These are phyloP conservation scores for Starmerella asiatica DNA, from an alignment of 805 yeast species.

Conservation along the genomic window DNA sequence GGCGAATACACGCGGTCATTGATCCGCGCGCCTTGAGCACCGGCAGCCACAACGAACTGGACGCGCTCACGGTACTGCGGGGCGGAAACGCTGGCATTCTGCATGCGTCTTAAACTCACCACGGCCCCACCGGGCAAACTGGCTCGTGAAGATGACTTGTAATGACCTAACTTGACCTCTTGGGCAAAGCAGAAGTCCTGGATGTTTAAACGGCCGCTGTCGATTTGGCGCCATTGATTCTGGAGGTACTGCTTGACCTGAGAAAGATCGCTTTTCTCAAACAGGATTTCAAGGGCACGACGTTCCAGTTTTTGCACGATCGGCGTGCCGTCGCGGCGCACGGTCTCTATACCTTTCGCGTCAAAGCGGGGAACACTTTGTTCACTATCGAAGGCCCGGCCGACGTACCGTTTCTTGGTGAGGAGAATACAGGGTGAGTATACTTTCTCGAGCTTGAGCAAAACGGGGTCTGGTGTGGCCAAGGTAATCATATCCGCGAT, in stretches of 20 bases:
- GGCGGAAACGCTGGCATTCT: conserved; percentile 53
- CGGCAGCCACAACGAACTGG: conserved; percentile 67
- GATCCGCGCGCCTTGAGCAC: conserved; percentile 41
- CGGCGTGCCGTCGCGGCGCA: conserved; percentile 86
- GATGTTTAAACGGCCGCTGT: conserved; percentile 47
- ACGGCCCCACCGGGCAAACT: conserved; percentile 82
- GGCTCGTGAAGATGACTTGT: conserved; percentile 41
- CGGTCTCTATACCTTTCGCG: conserved; percentile 94
- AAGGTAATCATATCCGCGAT: conserved; percentile 54
- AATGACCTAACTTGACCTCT: conserved; percentile 74
- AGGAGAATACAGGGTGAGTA: conserved; percentile 74
- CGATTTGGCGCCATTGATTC: conserved; percentile 52
- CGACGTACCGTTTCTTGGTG: conserved; percentile 85
- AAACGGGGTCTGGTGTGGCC: conserved; percentile 65
- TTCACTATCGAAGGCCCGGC: conserved; percentile 55
- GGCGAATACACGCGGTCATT: conserved; percentile 75
- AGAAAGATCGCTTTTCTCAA: conserved; percentile 61
- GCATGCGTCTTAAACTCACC: conserved; percentile 50
- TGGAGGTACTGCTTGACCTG: conserved; percentile 51
- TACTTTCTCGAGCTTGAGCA: conserved; percentile 80
- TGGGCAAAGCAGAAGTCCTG: conserved; percentile 86
- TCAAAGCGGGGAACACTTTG: conserved; percentile 51
- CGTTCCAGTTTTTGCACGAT: conserved; percentile 79
- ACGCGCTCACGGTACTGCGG: conserved; percentile 86
- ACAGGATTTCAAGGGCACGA: conserved; percentile 49